Percentiles rank a stretch among this genome's conserved stretches.
phyloP scores from a whole-genome alignment of 352 stramenopile species.

The Plasmopara muralis region DNA sequence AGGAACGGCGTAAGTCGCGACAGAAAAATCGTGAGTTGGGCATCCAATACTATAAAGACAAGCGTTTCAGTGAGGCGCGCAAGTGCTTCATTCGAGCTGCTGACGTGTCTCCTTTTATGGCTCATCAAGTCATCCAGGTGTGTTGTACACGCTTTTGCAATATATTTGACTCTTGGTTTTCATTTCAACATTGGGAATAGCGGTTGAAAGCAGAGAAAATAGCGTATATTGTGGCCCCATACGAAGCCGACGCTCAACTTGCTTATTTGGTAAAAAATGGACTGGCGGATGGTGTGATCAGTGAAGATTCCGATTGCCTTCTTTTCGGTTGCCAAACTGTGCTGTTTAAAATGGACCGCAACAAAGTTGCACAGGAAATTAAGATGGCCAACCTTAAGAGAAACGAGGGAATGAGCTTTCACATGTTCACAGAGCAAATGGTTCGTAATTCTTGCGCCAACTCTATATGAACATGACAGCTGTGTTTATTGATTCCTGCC shows the following conservation, averaged over 20 bases:
- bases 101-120: slow-evolving; percentile 76
- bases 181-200: slow-evolving; percentile 15
- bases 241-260: slow-evolving; percentile 97
- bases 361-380: slow-evolving; percentile 84
- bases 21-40: slow-evolving; percentile 66
- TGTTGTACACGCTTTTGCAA: background rate
- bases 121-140: slow-evolving; percentile 71
- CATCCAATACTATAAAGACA: slow-evolving; percentile 46
- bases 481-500: background rate
- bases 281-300: slow-evolving; percentile 91
- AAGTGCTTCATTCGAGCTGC: slow-evolving; percentile 68
- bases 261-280: slow-evolving; percentile 79
- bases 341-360: slow-evolving; percentile 94
- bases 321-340: slow-evolving; percentile 88
- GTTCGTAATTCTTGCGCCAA: slow-evolving; percentile 20
- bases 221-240: slow-evolving; percentile 92
- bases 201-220: slow-evolving; percentile 58
- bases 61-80: slow-evolving; percentile 52
- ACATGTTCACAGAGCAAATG: slow-evolving; percentile 85
- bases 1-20: slow-evolving; percentile 53
- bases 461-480: background rate
- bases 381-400: slow-evolving; percentile 53
- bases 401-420: slow-evolving; percentile 64
- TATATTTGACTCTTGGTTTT: background rate
- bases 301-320: slow-evolving; percentile 94